These are phyloP conservation scores for Artemisia tridentata DNA, from an alignment of 129 eudicot genomes.

Conservation along the genomic window DNA sequence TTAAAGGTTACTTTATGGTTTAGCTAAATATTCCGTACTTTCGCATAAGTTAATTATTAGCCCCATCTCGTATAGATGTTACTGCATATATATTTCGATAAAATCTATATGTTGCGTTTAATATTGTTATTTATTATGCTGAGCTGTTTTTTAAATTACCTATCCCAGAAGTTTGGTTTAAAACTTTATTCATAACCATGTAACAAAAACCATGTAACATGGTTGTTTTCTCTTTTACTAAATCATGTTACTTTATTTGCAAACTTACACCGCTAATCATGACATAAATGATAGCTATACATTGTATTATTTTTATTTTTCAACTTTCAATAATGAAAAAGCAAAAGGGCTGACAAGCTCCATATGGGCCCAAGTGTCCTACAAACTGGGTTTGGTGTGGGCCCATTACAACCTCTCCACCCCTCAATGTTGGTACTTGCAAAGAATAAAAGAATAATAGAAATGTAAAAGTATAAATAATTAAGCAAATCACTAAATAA, in stretches of 20 bases:
- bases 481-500: not conserved
- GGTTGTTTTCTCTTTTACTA: not conserved
- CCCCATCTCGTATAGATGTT: too few relatives aligned
- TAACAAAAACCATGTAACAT: not conserved
- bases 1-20: too few relatives aligned
- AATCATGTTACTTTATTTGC: not conserved
- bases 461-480: constrained; percentile 4
- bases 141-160: too few relatives aligned
- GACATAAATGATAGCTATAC: not conserved
- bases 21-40: not conserved
- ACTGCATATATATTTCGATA: too few relatives aligned
- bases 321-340: constrained; percentile 5
- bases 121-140: too few relatives aligned
- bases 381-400: constrained; percentile 16
- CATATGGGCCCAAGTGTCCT: constrained; percentile 25
- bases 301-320: not conserved
- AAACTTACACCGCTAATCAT: not conserved
- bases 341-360: constrained; percentile 5
- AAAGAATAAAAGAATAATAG: not conserved
- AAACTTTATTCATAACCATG: not conserved
- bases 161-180: too few relatives aligned
- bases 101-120: too few relatives aligned
- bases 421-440: constrained; percentile 15
- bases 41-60: not conserved
- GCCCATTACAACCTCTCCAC: constrained; percentile 21